phyloP scores from a whole-genome alignment of 139 green algal species.

The Eudorina sp. region DNA sequence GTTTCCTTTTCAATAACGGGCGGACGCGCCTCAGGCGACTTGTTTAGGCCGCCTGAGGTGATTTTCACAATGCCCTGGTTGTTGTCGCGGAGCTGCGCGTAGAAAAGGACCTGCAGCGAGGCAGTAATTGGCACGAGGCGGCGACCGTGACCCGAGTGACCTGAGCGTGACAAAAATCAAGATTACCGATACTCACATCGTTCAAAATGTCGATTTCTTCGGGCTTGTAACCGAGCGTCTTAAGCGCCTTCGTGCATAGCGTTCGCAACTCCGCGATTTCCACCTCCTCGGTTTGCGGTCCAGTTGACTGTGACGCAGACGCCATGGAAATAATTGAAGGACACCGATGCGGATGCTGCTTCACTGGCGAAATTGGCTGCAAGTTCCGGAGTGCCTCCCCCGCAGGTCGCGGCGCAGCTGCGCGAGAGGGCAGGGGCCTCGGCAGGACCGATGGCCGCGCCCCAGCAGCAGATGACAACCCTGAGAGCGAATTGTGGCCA shows the following conservation, averaged over 20 bases:
- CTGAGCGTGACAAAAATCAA: too few species aligned
- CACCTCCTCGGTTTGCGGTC: constrained; percentile 37
- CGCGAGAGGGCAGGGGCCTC: background rate
- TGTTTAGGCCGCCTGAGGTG: constrained; percentile 75
- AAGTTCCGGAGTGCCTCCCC: background rate
- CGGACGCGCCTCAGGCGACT: constrained; percentile 27
- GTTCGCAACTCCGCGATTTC: constrained; percentile 61
- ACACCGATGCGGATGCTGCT: background rate
- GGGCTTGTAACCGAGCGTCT: constrained; percentile 60
- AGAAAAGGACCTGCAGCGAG: constrained; percentile 78
- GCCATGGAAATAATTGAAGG: constrained; percentile 10
- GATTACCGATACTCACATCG: constrained; percentile 56
- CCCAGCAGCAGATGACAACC: background rate
- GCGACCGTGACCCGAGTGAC: constrained; percentile 63
- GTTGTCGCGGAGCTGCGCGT: constrained; percentile 86
- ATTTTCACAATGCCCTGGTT: constrained; percentile 90
- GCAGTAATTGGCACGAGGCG: background rate
- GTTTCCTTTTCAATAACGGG: constrained; percentile 71
- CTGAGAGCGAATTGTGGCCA: background rate
- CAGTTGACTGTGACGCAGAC: background rate
- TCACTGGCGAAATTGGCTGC: background rate
- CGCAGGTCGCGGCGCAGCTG: background rate
- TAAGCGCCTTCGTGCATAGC: constrained; percentile 68
- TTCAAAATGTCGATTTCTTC: constrained; percentile 61
- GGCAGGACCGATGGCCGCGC: background rate